Evolutionary conservation across 768 basidiomycete species (phyloP), one percentile per base, ranked within the genome.

Genomic region (Lactifluus pinguis): DNA sequence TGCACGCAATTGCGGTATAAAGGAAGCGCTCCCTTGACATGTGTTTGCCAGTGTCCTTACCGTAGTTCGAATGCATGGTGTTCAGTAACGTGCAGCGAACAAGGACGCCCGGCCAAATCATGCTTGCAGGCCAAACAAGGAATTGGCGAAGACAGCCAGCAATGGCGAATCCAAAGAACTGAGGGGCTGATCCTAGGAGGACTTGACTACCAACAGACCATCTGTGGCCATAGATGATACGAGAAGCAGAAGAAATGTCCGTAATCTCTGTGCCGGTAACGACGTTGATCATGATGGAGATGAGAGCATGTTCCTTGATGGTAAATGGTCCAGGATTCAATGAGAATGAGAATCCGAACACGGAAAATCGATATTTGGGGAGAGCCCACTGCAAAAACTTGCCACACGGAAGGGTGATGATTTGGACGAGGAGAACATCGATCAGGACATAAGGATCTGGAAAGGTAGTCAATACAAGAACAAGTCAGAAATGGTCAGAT

Each of bases 41-140:
- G 68, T 91, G 89, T 34, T 82, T 83, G 89, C 34, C 83, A 21
- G 74, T 76, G 36, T 90, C 73, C 69, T 80, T 81, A 57, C 84
- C 85, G 73, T 82, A 87, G 66, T 81, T 82, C 67, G 82, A 82
- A 76, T 94, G 91, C 48, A 94, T 82, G 11, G 92, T 91, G 74
- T 92, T 92, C 78, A 92, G 87, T 39, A 93, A 78, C 14, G 89
- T 88, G 19, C 83, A 84, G 70, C 85, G 89, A 69, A 91, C 88
- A 67, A 93, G 77, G 44, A 89, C 86, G 52, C 86, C 85, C n/a
- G 91, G 91, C 89, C 90, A 93, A 72, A 93, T 87, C 89, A 92
- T 92, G 73, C 83, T 86, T 53, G 83, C 77, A 0, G 85, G 91
- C 80, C 87, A 94, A 55, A 93, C 88, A 61, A 92, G 84, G 75